phyloP scores from a whole-genome alignment of 2,329 filamentous ascomycete species.

The Xylaria sp. region DNA sequence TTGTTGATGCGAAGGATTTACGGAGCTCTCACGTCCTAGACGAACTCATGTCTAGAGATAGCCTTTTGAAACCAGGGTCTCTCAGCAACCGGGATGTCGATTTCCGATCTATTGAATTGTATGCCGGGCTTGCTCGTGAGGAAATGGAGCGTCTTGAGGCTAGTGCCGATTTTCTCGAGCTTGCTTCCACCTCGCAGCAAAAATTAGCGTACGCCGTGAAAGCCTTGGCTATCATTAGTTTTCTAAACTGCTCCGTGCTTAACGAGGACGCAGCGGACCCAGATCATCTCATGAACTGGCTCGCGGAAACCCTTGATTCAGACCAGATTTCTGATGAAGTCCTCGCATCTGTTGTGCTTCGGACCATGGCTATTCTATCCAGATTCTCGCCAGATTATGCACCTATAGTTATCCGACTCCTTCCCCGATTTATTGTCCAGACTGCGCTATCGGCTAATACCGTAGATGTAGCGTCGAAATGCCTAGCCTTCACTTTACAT shows the following conservation, averaged over 20 bases:
- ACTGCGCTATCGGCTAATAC: conserved; percentile 75
- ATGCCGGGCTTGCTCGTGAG: conserved; percentile 79
- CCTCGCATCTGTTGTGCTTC: conserved; percentile 81
- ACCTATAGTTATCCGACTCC: conserved; percentile 77
- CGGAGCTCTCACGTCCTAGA: conserved; percentile 76
- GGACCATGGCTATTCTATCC: conserved; percentile 84
- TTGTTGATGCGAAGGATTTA: conserved; percentile 70
- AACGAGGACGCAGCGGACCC: conserved; percentile 84
- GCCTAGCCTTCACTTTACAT: conserved; percentile 82
- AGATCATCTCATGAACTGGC: conserved; percentile 83
- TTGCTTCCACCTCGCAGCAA: conserved; percentile 89
- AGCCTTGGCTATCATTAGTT: conserved; percentile 81
- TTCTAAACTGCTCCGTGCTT: conserved; percentile 84
- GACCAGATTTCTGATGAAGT: conserved; percentile 84
- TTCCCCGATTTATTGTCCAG: conserved; percentile 90
- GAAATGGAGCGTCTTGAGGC: conserved; percentile 90
- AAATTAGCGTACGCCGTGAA: conserved; percentile 87
- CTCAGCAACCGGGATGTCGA: conserved; percentile 61
- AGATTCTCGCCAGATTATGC: conserved; percentile 78
- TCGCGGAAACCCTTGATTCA: conserved; percentile 83
- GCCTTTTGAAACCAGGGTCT: conserved; percentile 57
- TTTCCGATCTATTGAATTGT: conserved; percentile 67
- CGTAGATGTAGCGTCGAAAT: conserved; percentile 82
- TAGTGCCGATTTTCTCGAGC: conserved; percentile 86
- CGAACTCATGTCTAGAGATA: conserved; percentile 71